Conservation (phyloP, 768 basidiomycete species). For the Mycena vulgaris region DNA sequence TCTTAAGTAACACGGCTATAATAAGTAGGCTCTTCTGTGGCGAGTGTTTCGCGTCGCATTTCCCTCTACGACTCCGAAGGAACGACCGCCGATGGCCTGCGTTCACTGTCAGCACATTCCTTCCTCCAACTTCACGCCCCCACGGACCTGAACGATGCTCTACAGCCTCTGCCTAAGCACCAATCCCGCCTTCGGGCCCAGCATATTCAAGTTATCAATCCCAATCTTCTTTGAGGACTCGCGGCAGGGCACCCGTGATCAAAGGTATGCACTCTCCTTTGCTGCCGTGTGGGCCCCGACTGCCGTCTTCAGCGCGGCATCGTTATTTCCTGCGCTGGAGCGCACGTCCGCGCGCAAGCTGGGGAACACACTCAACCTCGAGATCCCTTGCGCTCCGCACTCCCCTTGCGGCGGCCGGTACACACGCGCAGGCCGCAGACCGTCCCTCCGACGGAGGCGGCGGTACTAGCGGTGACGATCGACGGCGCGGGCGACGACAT, state of each 20-base stretch:
- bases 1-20: too few species aligned
- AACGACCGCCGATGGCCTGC: constrained; percentile 91
- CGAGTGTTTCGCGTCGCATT: constrained; percentile 99
- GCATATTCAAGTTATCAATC: too few species aligned
- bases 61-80: constrained; percentile 93
- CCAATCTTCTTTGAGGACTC: constrained; percentile 95
- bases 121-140: background rate
- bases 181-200: constrained; percentile 84
- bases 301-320: constrained; percentile 89
- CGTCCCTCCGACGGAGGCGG: constrained; percentile 91
- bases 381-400: constrained; percentile 66
- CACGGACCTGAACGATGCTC: background rate
- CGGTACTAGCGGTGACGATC: constrained; percentile 81
- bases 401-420: constrained; percentile 14
- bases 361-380: constrained; percentile 92
- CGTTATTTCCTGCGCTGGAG: constrained; percentile 77
- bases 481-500: constrained; percentile 55
- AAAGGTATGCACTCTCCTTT: constrained; percentile 72
- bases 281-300: background rate
- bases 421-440: constrained; percentile 65
- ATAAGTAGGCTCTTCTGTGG: too few species aligned
- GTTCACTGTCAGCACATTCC: constrained; percentile 69
- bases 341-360: constrained; percentile 78
- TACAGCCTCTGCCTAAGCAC: constrained; percentile 80
- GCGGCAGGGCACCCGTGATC: constrained; percentile 80